phyloP scores from a whole-genome alignment of 768 basidiomycete species.

The Tylopilus felleus region DNA sequence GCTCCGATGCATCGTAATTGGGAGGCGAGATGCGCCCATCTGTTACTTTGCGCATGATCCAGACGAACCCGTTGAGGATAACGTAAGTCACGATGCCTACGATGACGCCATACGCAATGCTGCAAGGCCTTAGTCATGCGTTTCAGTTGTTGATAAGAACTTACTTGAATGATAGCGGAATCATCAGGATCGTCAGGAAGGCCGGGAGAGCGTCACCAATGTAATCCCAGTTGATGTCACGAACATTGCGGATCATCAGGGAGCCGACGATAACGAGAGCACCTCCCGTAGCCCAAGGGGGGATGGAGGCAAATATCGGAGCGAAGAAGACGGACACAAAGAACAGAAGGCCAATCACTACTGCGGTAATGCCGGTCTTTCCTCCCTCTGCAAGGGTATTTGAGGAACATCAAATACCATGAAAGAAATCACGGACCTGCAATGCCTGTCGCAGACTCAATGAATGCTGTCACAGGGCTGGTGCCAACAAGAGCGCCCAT shows the following conservation, averaged over 20 bases:
- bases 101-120: constrained; percentile 89
- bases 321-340: constrained; percentile 85
- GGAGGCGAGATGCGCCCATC: constrained; percentile 63
- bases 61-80: constrained; percentile 68
- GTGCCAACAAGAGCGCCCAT: constrained; percentile 80
- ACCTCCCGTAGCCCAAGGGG: constrained; percentile 84
- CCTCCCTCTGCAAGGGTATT: constrained; percentile 61
- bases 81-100: constrained; percentile 71
- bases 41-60: constrained; percentile 50
- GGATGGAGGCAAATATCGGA: constrained; percentile 85
- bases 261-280: constrained; percentile 85
- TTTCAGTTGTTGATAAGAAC: constrained; percentile 16
- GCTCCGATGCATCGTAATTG: constrained; percentile 60
- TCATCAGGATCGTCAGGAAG: constrained; percentile 77
- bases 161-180: constrained; percentile 76
- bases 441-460: constrained; percentile 82
- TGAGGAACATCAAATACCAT: background rate
- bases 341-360: constrained; percentile 70
- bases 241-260: constrained; percentile 83
- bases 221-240: constrained; percentile 88
- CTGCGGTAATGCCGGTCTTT: constrained; percentile 80
- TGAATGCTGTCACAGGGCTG: constrained; percentile 78
- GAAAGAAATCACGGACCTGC: constrained; percentile 41
- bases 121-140: constrained; percentile 26
- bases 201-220: constrained; percentile 85